phyloP scores from a whole-genome alignment of 163 green algal genomes.

The Picocystis sp. region DNA sequence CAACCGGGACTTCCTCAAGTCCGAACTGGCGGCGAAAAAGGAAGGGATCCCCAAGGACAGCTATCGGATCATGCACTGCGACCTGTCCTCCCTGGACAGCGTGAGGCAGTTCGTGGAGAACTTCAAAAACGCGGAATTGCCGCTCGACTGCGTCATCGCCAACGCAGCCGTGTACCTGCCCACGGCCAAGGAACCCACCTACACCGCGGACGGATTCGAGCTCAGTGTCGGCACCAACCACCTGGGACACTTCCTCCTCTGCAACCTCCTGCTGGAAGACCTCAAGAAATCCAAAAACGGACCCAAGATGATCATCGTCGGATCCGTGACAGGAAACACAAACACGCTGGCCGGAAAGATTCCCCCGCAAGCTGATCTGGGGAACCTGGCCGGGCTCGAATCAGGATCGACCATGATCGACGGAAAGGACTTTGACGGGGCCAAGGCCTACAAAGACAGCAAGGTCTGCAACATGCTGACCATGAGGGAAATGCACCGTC shows the following conservation, averaged over 20 bases:
- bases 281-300: constrained; percentile 40
- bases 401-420: constrained; percentile 65
- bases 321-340: constrained; percentile 72
- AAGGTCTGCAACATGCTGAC: constrained; percentile 98
- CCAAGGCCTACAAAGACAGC: constrained; percentile 95
- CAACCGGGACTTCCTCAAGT: constrained; percentile 49
- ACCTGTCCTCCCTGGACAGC: constrained; percentile 58
- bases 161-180: constrained; percentile 88
- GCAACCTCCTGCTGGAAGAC: constrained; percentile 65
- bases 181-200: constrained; percentile 56
- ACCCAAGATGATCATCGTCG: constrained; percentile 53
- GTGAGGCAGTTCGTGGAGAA: constrained; percentile 61
- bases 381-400: constrained; percentile 58
- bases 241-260: constrained; percentile 82
- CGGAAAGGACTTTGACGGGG: constrained; percentile 64
- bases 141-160: constrained; percentile 64
- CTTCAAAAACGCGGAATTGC: constrained; percentile 35
- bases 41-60: constrained; percentile 33
- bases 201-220: constrained; percentile 61
- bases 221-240: constrained; percentile 64
- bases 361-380: constrained; percentile 69
- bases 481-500: constrained; percentile 68
- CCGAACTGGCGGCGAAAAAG: constrained; percentile 30
- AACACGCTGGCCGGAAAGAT: constrained; percentile 70
- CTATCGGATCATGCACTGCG: constrained; percentile 74